Evolutionary conservation across 2,329 filamentous ascomycete species (phyloP), one percentile per base, ranked within the genome.

Genomic region (Aspergillus novofumigatus): DNA sequence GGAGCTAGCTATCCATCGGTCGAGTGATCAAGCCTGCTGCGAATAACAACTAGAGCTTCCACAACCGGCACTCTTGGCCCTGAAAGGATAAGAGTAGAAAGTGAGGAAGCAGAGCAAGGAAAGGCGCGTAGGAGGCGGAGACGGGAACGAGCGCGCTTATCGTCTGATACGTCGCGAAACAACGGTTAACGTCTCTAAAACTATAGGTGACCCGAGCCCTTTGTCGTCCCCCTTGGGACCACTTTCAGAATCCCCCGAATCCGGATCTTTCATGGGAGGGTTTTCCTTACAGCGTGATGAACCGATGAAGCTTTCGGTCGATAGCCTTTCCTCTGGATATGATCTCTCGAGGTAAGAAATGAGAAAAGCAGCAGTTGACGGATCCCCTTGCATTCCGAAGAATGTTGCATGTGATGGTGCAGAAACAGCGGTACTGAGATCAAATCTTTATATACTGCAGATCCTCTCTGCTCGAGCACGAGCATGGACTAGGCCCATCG

Each of bases 401-500:
- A 42, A 49, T 51, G 44, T 47, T 49, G 52, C 50, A 35, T 53
- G 51, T 53, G 28, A 57, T 53, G 52, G 51, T 51, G 41, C 47
- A 55, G 26, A 41, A 45, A 56, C 26, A 44, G 52, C 52, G 54
- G 52, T 53, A 56, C 62, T 64, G 54, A 58, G 51, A 56, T 57
- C 51, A 56, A 53, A 45, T 49, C 58, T 58, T 57, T 59, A 53
- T 61, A 51, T 58, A 45, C 51, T 58, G 57, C 58, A 95, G 91
- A 80, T 91, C 90, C 69, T 86, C 91, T 69, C 83, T 96, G 71
- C 84, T 95, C 72, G 92, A 93, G 75, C 91, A 93, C 77, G 92
- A 96, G 69, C 90, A 94, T 81, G 91, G 91, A 66, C 78, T 94
- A 61, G 91, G 91, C 54, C 83, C 88, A 48, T 95, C 91, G 56